These are phyloP conservation scores for Euphorbia lathyris DNA, from an alignment of 345 rosid genomes.

Conservation along the genomic window DNA sequence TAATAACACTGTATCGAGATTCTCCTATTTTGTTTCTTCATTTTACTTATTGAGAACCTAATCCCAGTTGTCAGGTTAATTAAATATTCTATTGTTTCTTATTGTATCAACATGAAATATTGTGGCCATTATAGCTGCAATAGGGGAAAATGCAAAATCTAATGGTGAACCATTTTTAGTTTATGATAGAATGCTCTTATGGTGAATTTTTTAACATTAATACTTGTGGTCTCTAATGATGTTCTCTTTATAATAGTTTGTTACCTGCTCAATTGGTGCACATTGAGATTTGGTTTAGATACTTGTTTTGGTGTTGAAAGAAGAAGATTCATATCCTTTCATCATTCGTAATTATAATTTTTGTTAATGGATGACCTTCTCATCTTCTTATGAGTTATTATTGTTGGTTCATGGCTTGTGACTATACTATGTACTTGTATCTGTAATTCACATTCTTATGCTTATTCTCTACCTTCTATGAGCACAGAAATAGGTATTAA, in stretches of 20 bases:
- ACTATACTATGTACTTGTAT: background rate
- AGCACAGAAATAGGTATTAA: background rate
- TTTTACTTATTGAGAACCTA: too few relatives aligned
- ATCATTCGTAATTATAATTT: background rate
- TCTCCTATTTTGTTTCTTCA: too few relatives aligned
- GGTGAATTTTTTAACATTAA: background rate
- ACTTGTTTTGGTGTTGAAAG: background rate
- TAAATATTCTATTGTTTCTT: too few relatives aligned
- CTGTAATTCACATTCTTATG: background rate
- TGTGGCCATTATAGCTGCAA: too few relatives aligned
- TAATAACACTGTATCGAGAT: too few relatives aligned
- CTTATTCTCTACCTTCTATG: background rate
- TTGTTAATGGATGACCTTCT: background rate
- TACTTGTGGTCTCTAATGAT: background rate
- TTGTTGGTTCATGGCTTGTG: background rate
- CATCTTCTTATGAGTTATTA: background rate
- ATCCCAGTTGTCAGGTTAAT: too few relatives aligned
- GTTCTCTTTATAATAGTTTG: too few relatives aligned
- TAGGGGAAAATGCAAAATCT: too few relatives aligned
- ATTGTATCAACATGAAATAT: too few relatives aligned
- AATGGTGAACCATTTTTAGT: too few relatives aligned
- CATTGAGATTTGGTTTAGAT: background rate
- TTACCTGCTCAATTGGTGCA: background rate
- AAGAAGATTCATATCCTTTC: background rate
- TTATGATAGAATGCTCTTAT: too few relatives aligned